These are phyloP conservation scores for Cystobasidium sp. DNA, from an alignment of 1,284 basidiomycete genomes.

Conservation along the genomic window DNA sequence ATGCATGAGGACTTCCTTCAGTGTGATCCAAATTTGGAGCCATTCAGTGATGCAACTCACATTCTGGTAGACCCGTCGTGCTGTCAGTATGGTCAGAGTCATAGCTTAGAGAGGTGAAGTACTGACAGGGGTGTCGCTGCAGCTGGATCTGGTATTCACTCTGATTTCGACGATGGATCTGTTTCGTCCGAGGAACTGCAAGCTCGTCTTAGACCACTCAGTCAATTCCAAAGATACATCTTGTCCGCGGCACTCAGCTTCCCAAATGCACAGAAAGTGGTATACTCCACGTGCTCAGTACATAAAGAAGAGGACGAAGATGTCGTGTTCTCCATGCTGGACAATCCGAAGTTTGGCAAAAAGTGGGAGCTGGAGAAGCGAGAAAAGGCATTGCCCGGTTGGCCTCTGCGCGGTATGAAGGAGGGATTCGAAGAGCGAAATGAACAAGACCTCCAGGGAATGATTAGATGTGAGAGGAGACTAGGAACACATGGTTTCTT, in stretches of 20 bases:
- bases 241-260: conserved; percentile 94
- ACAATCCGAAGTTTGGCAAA: conserved; percentile 68
- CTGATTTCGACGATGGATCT: conserved; percentile 54
- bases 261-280: conserved; percentile 69
- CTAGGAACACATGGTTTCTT: conserved; percentile 95
- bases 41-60: conserved; percentile 72
- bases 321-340: conserved; percentile 73
- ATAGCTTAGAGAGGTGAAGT: background rate
- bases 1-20: conserved; percentile 78
- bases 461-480: conserved; percentile 81
- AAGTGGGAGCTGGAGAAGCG: conserved; percentile 71
- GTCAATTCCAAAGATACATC: conserved; percentile 88
- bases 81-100: conserved; percentile 48
- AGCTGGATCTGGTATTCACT: conserved; percentile 55
- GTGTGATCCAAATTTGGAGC: conserved; percentile 67
- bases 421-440: conserved; percentile 54
- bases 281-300: conserved; percentile 95
- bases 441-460: conserved; percentile 67
- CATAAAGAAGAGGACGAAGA: conserved; percentile 89
- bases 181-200: conserved; percentile 61
- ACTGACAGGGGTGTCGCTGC: background rate
- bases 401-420: conserved; percentile 74
- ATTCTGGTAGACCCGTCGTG: conserved; percentile 92
- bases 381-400: conserved; percentile 70
- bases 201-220: conserved; percentile 73